phyloP scores from a whole-genome alignment of 345 rosid species.

The Geranium brycei region DNA sequence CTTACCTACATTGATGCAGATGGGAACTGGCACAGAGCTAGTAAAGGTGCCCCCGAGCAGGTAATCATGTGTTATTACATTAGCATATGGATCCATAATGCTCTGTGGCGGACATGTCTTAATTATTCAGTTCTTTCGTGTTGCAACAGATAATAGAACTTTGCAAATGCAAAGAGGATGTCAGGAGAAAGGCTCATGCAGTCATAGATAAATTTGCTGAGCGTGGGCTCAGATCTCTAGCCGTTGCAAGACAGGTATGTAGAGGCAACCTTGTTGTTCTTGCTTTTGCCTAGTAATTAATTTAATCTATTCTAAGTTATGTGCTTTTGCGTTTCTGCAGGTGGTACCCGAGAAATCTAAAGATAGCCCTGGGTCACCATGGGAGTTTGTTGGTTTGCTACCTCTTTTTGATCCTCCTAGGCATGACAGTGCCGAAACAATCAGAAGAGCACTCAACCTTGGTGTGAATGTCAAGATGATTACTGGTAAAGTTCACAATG shows the following conservation, averaged over 20 bases:
- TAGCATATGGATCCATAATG: not conserved
- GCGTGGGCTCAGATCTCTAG: conserved; percentile 38
- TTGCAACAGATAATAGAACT: conserved; percentile 28
- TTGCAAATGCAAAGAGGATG: conserved; percentile 20
- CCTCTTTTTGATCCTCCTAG: conserved; percentile 40
- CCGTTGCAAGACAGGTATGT: conserved; percentile 29
- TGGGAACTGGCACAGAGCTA: conserved; percentile 30
- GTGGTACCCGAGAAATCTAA: conserved; percentile 31
- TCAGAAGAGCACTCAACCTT: conserved; percentile 26
- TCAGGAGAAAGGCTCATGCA: conserved; percentile 19
- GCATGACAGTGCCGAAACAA: conserved; percentile 29
- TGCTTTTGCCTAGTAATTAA: not conserved
- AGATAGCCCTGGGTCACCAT: conserved; percentile 30
- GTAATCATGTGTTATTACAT: conserved; percentile 3
- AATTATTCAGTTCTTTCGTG: not conserved
- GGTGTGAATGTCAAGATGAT: conserved; percentile 34
- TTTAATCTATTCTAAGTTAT: not conserved
- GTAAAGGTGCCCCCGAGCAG: conserved; percentile 46
- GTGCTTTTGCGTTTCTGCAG: not conserved
- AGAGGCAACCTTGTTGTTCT: not conserved
- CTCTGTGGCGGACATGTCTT: not conserved
- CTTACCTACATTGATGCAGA: conserved; percentile 27
- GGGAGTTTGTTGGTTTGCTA: conserved; percentile 39
- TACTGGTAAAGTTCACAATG: conserved; percentile 7
- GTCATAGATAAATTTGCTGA: conserved; percentile 27